Base-by-base conservation (phyloP, 2,329 filamentous ascomycete genomes). In the Aureobasidium sp. region DNA sequence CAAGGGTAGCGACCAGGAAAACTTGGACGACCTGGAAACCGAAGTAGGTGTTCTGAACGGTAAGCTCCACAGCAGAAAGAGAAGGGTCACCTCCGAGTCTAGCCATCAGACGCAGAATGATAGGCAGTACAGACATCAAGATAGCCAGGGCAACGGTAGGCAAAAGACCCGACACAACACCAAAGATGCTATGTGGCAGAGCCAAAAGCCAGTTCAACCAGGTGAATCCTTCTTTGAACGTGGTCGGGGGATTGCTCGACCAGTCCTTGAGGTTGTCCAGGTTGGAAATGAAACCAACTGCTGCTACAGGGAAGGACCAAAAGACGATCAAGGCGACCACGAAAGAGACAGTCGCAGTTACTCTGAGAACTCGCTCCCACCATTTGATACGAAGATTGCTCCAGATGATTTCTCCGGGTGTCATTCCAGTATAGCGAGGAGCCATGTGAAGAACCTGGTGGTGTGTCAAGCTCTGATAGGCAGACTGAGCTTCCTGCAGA, bases 11-110 rank as follows among this genome's bases (percentile, higher is more conserved):
- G 53, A 97, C 85, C 62, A 97, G 77, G 77, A 97, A 97, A 47
- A 96, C 90, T 72, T 97, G 92, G 21, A 97, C 81, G 47, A 97
- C 85, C 73, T 94, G 90, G 77, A 95, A 95, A 49, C 83, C 85
- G 70, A 96, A 99, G 79, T 95, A 97, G 67, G 86, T 89, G 69
- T 92, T 94, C 71, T 97, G 91, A 0, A 90, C 91, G 63, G 91
- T 91, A 8, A 97, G 79, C 73, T 99, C 94, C 16, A 96, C 86
- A 11, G 88, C 83, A 1, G 91, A 87, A 7, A 85, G 74, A 0
- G 90, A 94, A 1, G 91, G 90, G 64, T 89, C 89, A 61, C 94
- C 94, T 48, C 89, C 83, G 37, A 89, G 74, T 72, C 86, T 92
- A 65, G 92, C 92, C 72, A 90, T 88, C 54, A 89, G 71, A 75